Evolutionary conservation across 2,329 filamentous ascomycete genomes (phyloP).

Genomic region (Fusarium hainanense): DNA sequence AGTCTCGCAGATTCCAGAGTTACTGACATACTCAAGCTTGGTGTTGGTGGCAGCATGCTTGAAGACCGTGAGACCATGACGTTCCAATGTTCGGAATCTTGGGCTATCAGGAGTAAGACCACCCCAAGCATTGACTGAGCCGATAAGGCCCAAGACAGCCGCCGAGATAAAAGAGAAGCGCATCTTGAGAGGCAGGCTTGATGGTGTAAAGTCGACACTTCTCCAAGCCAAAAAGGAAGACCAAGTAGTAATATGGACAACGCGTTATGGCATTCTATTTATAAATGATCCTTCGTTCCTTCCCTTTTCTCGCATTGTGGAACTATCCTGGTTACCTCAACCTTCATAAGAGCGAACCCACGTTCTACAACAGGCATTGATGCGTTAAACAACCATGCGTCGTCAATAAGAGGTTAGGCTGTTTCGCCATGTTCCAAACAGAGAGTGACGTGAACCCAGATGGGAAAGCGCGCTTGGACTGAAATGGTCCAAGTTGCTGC

Average conservation of each 20-base stretch:
- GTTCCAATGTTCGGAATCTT: constrained; percentile 31
- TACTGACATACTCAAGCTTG: constrained; percentile 42
- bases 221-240: neutral
- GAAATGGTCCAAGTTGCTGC: constrained; percentile 12
- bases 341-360: neutral
- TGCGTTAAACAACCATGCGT: constrained; percentile 8
- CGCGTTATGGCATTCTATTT: constrained; percentile 11
- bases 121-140: constrained; percentile 29
- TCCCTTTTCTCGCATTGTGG: constrained; percentile 15
- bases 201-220: neutral
- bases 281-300: neutral
- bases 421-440: constrained; percentile 24
- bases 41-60: constrained; percentile 35
- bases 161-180: constrained; percentile 33
- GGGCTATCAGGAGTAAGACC: constrained; percentile 35
- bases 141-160: constrained; percentile 31
- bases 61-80: constrained; percentile 27
- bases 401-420: constrained; percentile 3
- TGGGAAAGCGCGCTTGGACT: constrained; percentile 20
- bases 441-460: constrained; percentile 2
- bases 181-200: constrained; percentile 20
- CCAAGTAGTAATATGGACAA: neutral
- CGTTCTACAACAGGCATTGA: constrained; percentile 23
- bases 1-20: constrained; percentile 64
- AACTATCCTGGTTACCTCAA: constrained; percentile 32